Evolutionary conservation across 1,284 basidiomycete genomes (phyloP).

Genomic region (Boletellus dicymbophilus): DNA sequence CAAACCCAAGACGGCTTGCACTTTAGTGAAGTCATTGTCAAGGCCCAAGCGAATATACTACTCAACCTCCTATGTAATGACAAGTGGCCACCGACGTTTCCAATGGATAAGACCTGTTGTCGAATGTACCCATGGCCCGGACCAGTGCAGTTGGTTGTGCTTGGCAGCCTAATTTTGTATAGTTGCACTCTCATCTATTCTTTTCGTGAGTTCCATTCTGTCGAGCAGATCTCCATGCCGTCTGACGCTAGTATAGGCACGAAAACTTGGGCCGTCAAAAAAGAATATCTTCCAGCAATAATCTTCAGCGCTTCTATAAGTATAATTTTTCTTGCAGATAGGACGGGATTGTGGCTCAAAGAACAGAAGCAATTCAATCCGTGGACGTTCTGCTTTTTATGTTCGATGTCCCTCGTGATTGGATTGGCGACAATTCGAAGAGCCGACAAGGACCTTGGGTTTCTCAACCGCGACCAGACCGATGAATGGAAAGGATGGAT

Average conservation of each 20-base stretch:
- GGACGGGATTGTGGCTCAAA: slow-evolving; percentile 83
- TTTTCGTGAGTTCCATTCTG: slow-evolving; percentile 19
- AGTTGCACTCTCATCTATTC: slow-evolving; percentile 13
- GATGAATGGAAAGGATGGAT: slow-evolving; percentile 98
- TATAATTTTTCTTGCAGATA: slow-evolving; percentile 77
- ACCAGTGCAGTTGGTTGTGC: slow-evolving; percentile 58
- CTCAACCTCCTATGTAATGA: slow-evolving; percentile 86
- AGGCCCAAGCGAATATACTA: slow-evolving; percentile 75
- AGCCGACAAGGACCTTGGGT: slow-evolving; percentile 80
- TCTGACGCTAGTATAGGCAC: slow-evolving; percentile 28
- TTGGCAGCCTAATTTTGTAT: slow-evolving; percentile 39
- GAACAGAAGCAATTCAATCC: slow-evolving; percentile 83
- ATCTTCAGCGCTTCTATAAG: slow-evolving; percentile 67
- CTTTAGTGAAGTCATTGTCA: slow-evolving; percentile 65
- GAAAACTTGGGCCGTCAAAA: slow-evolving; percentile 18
- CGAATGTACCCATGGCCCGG: slow-evolving; percentile 71
- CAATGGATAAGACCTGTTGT: slow-evolving; percentile 85
- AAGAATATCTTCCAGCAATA: slow-evolving; percentile 45
- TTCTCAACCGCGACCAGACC: slow-evolving; percentile 88
- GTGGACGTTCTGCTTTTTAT: slow-evolving; percentile 66
- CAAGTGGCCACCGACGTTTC: slow-evolving; percentile 64
- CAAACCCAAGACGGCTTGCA: slow-evolving; percentile 86
- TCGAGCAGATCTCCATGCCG: not conserved
- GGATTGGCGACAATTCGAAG: slow-evolving; percentile 71
- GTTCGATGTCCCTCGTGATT: slow-evolving; percentile 50